Base-by-base conservation (phyloP, 2,329 filamentous ascomycete genomes). In the Penicillium sp. region DNA sequence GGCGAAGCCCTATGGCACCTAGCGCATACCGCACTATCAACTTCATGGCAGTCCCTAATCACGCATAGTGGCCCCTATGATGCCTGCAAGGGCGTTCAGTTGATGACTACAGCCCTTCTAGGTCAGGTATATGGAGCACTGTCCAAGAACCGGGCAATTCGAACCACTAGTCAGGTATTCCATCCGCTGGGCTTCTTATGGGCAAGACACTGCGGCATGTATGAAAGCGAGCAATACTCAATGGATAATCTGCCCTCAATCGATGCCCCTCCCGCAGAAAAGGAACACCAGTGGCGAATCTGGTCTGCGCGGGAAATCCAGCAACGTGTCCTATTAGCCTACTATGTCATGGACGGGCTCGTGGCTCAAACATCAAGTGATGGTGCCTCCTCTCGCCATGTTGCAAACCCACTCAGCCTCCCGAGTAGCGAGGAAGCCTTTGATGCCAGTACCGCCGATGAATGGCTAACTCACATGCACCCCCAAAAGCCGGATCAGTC, bases 261-360 rank as follows among this genome's bases (percentile, higher is more conserved):
- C 1, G 65, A 68, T 53, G 67, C 75, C 0, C 54, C 70, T 0
- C 55, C 56, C 7, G 61, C 62, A 3, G 73, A 76, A 45, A 78
- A 76, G 49, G 69, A 76, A 5, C 65, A 69, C 12, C 67, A 72
- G 59, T 79, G 77, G 77, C 64, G 71, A 41, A 61, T 64, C 10
- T 79, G 77, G 77, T 69, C 72, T 5, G 71, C 77, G 1, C 68
- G 73, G 37, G 77, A 79, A 50, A 76, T 77, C 9, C 76, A 78
- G 55, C 72, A 77, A 50, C 73, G 77, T 22, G 74, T 75, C 0
- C 57, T 79, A 8, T 63, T 79, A 1, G 77, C 75, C 7, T 75
- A 78, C 55, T 76, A 78, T 58, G 70, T 79, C 9, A 54, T 78
- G 7, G 77, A 79, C 62, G 76, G 77, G 3, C 68, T 77, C 2